Percentiles rank a stretch among this genome's conserved stretches.
Conservation (phyloP, 2,329 filamentous ascomycete genomes). For the Chaetomiaceae sp. region DNA sequence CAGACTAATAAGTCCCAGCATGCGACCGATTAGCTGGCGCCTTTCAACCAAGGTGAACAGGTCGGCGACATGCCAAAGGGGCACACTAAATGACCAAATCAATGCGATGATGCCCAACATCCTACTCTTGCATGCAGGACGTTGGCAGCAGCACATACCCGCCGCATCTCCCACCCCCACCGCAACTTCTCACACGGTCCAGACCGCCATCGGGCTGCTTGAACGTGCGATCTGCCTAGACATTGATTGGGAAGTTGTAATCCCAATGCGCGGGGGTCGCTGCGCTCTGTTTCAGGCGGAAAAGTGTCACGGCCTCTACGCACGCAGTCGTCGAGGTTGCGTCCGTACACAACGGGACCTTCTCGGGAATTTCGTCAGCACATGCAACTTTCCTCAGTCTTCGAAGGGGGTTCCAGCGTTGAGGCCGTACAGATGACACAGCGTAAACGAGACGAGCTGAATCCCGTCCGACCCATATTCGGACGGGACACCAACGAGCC, state of each 20-base stretch:
- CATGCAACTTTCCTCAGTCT: slow-evolving; percentile 5
- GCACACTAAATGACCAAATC: slow-evolving; percentile 13
- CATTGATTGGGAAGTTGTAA: neutral
- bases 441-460: slow-evolving; percentile 14
- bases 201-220: neutral
- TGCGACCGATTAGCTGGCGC: slow-evolving; percentile 22
- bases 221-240: neutral
- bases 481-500: slow-evolving; percentile 8
- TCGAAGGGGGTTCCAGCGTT: neutral
- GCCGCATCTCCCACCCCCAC: slow-evolving; percentile 10
- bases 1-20: slow-evolving; percentile 13
- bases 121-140: slow-evolving; percentile 13
- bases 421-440: slow-evolving; percentile 1
- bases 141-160: slow-evolving; percentile 18
- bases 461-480: slow-evolving; percentile 14
- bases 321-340: slow-evolving; percentile 13
- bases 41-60: slow-evolving; percentile 18
- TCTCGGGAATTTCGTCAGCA: neutral
- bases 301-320: slow-evolving; percentile 14
- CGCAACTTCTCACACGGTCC: slow-evolving; percentile 1
- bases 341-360: slow-evolving; percentile 6
- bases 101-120: slow-evolving; percentile 27
- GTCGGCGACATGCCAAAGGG: neutral
- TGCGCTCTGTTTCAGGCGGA: slow-evolving; percentile 11
- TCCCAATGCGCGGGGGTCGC: neutral